Conservation (phyloP, 805 yeast genomes). For the Candida boleticola region DNA sequence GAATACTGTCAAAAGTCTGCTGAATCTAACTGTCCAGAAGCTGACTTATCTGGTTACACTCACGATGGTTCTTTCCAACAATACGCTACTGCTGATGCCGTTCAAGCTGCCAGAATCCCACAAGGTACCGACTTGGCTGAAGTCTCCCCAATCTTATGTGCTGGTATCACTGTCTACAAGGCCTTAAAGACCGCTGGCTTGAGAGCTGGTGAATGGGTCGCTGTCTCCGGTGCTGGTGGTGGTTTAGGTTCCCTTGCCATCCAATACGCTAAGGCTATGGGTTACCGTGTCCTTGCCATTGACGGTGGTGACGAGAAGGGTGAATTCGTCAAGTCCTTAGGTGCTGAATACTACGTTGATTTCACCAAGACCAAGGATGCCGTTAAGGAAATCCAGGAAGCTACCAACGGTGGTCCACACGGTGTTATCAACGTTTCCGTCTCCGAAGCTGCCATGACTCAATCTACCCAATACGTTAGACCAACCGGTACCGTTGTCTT, state of each 20-base stretch:
- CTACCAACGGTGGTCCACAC: conserved; percentile 63
- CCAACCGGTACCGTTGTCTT: conserved; percentile 42
- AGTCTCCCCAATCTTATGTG: conserved; percentile 64
- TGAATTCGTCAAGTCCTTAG: conserved; percentile 51
- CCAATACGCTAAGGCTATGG: conserved; percentile 77
- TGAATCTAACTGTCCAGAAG: conserved; percentile 59
- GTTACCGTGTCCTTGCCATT: conserved; percentile 63
- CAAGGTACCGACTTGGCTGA: conserved; percentile 52
- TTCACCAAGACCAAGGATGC: conserved; percentile 51
- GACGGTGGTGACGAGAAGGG: conserved; percentile 75
- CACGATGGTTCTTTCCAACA: conserved; percentile 71
- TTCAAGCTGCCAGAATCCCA: conserved; percentile 61
- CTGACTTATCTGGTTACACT: conserved; percentile 72
- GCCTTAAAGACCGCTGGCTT: conserved; percentile 60
- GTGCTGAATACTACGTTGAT: conserved; percentile 65
- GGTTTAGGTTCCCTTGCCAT: conserved; percentile 76
- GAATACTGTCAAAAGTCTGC: conserved; percentile 40
- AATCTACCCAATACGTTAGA: conserved; percentile 42
- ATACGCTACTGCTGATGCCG: conserved; percentile 64
- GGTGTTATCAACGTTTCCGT: conserved; percentile 50
- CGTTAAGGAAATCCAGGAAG: conserved; percentile 41
- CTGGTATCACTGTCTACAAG: conserved; percentile 68
- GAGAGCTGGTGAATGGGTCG: conserved; percentile 69
- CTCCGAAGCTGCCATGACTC: conserved; percentile 48
- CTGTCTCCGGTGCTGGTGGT: conserved; percentile 78